Evolutionary conservation across 148 eudicot species (phyloP).

Genomic region (Rhododendron griersonianum): DNA sequence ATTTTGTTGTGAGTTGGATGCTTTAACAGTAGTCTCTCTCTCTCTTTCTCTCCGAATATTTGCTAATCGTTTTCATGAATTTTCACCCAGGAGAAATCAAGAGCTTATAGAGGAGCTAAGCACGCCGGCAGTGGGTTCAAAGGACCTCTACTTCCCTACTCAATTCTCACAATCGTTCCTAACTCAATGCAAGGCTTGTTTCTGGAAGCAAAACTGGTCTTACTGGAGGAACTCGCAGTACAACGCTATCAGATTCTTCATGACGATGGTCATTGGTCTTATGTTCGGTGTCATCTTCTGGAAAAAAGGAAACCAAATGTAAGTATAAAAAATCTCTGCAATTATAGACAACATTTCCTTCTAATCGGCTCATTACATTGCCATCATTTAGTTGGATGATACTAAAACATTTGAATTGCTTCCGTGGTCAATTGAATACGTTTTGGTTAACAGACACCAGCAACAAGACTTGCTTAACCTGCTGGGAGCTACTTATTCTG

Average conservation of each 20-base stretch:
- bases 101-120: slow-evolving; percentile 38
- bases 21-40: background rate
- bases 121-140: slow-evolving; percentile 33
- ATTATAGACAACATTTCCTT: background rate
- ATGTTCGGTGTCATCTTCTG: slow-evolving; percentile 48
- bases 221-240: slow-evolving; percentile 52
- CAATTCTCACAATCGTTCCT: slow-evolving; percentile 37
- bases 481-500: slow-evolving; percentile 43
- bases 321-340: slow-evolving; percentile 10
- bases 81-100: slow-evolving; percentile 35
- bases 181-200: slow-evolving; percentile 44
- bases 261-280: slow-evolving; percentile 39
- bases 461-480: slow-evolving; percentile 44
- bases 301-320: slow-evolving; percentile 37
- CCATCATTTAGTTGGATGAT: background rate
- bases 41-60: background rate
- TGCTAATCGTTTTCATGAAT: background rate
- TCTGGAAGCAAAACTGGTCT: slow-evolving; percentile 54
- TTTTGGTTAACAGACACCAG: slow-evolving; percentile 20
- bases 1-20: too few relatives aligned
- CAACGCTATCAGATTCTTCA: slow-evolving; percentile 36
- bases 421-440: background rate
- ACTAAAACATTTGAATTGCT: background rate
- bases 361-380: background rate
- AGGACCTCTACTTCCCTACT: slow-evolving; percentile 39